Conservation (phyloP, 2,329 filamentous ascomycete species). For the Didymella pomorum region DNA sequence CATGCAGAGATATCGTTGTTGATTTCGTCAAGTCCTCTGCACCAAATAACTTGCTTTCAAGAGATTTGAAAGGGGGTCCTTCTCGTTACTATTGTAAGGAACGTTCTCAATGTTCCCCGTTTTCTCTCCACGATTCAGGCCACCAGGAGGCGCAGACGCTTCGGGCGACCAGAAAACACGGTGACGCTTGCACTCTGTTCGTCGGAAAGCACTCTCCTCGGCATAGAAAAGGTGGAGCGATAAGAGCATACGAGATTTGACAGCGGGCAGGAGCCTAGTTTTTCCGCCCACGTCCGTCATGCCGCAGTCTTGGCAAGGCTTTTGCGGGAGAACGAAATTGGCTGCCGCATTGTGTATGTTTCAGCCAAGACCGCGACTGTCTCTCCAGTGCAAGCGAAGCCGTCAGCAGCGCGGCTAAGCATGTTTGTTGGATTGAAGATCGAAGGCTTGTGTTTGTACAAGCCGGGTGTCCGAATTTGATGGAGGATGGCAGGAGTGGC, state of each 20-base stretch:
- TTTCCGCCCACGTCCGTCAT: constrained; percentile 13
- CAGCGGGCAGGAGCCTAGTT: constrained; percentile 16
- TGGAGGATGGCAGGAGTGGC: constrained; percentile 1
- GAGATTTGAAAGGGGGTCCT: no score
- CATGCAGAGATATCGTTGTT: constrained; percentile 1
- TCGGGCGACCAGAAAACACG: constrained; percentile 16
- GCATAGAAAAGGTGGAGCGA: constrained; percentile 14
- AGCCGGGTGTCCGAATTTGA: not conserved
- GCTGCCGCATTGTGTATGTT: constrained; percentile 13
- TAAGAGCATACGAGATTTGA: constrained; percentile 15
- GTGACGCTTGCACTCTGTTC: constrained; percentile 12
- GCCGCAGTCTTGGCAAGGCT: constrained; percentile 10
- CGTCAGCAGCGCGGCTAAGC: not conserved
- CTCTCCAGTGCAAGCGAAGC: not conserved
- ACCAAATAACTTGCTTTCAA: not conserved
- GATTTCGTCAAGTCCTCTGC: not conserved
- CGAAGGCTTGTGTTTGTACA: constrained; percentile 7
- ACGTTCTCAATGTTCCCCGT: not conserved
- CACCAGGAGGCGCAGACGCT: constrained; percentile 6
- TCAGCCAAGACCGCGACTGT: constrained; percentile 19
- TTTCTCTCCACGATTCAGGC: constrained; percentile 2
- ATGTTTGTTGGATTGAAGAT: not conserved
- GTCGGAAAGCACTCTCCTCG: constrained; percentile 6
- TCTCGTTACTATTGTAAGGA: not conserved
- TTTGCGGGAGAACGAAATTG: constrained; percentile 20